Percentiles rank a stretch among this genome's conserved stretches.
Conservation (phyloP, 768 basidiomycete genomes). For the Boletus coccyginus region DNA sequence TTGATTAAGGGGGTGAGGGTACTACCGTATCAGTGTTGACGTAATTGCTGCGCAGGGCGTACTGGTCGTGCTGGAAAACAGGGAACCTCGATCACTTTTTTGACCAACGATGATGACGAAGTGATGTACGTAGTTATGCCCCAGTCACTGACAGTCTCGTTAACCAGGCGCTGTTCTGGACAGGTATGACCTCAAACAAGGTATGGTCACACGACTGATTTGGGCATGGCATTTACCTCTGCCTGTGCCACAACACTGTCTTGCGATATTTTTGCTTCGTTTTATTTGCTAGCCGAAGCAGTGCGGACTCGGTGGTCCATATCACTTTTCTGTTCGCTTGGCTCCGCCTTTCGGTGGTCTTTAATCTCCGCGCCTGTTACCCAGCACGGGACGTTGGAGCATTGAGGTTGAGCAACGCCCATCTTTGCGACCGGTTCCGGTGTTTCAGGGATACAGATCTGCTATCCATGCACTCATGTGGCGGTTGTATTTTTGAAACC, state of each 20-base stretch:
- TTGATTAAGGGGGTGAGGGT: not conserved
- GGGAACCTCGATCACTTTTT: conserved; percentile 92
- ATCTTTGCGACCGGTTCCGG: conserved; percentile 2
- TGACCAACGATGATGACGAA: conserved; percentile 94
- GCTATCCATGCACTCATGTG: not conserved
- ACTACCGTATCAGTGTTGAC: no score
- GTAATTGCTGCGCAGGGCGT: conserved; percentile 56
- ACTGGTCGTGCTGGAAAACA: conserved; percentile 98
- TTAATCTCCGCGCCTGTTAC: conserved; percentile 9
- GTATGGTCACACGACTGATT: conserved; percentile 36
- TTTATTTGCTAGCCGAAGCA: not conserved
- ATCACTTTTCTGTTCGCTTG: not conserved
- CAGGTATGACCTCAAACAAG: conserved; percentile 95
- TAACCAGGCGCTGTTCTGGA: conserved; percentile 8
- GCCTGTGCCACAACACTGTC: not conserved
- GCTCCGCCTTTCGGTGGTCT: not conserved
- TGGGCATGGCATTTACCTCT: not conserved
- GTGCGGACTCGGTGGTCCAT: not conserved
- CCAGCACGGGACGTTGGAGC: no score
- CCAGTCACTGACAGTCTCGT: not conserved
- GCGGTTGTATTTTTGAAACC: not conserved
- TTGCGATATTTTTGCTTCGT: not conserved
- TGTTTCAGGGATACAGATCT: not conserved
- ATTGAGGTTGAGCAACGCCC: not conserved
- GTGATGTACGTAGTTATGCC: conserved; percentile 71